Conservation (phyloP, 768 basidiomycete species). For the Mycena epipterygia region DNA sequence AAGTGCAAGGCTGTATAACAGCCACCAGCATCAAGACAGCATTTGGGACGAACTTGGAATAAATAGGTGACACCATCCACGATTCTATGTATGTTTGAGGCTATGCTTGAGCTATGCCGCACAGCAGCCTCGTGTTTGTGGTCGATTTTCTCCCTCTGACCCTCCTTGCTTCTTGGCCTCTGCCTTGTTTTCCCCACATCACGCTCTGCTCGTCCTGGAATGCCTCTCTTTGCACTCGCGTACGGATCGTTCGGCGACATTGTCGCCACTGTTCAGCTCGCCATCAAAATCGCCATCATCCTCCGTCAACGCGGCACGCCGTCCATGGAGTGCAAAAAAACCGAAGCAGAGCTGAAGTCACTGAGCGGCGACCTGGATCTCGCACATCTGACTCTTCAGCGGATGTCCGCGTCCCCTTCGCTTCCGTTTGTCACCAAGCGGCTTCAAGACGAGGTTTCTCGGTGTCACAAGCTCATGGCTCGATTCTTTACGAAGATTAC, state of each 20-base stretch:
- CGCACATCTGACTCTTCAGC: not conserved
- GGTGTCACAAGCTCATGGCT: not conserved
- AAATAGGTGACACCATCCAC: too few relatives aligned
- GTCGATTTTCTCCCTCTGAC: too few relatives aligned
- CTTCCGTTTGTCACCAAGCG: not conserved
- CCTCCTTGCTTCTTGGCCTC: too few relatives aligned
- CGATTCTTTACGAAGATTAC: not conserved
- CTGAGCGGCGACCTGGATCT: constrained; percentile 2
- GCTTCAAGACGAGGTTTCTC: not conserved
- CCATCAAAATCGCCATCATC: not conserved
- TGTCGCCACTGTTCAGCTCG: constrained; percentile 4
- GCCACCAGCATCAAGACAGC: too few relatives aligned
- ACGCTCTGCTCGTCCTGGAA: too few relatives aligned
- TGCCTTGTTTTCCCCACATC: too few relatives aligned
- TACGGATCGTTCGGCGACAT: constrained; percentile 16
- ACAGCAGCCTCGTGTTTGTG: too few relatives aligned
- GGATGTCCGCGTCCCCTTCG: not conserved
- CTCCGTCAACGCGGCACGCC: not conserved
- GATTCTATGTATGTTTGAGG: too few relatives aligned
- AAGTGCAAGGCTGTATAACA: too few relatives aligned
- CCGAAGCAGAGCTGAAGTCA: not conserved
- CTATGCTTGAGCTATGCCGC: too few relatives aligned
- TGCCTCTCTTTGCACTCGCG: not conserved
- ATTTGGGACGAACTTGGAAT: too few relatives aligned
- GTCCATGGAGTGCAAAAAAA: not conserved